Conservation (phyloP, 352 stramenopile species). For the Elongisporangium prolatum region DNA sequence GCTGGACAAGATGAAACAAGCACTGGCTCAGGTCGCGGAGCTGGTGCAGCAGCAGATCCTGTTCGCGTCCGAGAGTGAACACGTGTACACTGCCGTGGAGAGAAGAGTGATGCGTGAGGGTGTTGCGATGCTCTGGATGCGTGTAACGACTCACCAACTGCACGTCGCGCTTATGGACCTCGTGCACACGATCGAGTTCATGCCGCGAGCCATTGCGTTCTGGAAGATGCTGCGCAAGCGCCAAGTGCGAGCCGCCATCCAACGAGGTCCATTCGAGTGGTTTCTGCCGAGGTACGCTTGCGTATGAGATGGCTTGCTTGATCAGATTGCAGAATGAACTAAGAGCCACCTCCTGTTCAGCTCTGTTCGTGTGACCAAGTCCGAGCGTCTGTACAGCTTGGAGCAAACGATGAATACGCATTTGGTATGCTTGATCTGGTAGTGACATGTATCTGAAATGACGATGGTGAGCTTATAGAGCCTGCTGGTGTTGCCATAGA, state of each 20-base stretch:
- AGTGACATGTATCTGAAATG: neutral
- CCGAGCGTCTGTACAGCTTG: slow-evolving; percentile 59
- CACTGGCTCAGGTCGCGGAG: slow-evolving; percentile 29
- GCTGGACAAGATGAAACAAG: slow-evolving; percentile 28
- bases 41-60: slow-evolving; percentile 38
- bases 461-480: neutral
- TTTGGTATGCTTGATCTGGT: slow-evolving; percentile 28
- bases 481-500: slow-evolving; percentile 16
- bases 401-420: slow-evolving; percentile 60
- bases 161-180: slow-evolving; percentile 56
- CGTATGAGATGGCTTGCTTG: slow-evolving; percentile 4
- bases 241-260: slow-evolving; percentile 41
- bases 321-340: slow-evolving; percentile 38
- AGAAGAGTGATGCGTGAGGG: slow-evolving; percentile 25
- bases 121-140: slow-evolving; percentile 48
- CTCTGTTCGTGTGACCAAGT: slow-evolving; percentile 41
- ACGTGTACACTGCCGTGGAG: slow-evolving; percentile 20
- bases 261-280: slow-evolving; percentile 62
- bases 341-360: slow-evolving; percentile 28
- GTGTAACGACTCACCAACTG: slow-evolving; percentile 54
- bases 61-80: slow-evolving; percentile 13
- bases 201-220: slow-evolving; percentile 58
- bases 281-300: slow-evolving; percentile 31
- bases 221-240: slow-evolving; percentile 58
- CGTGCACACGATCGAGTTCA: slow-evolving; percentile 60